phyloP scores from a whole-genome alignment of 495 filamentous ascomycete genomes.

The Extremus antarcticus region DNA sequence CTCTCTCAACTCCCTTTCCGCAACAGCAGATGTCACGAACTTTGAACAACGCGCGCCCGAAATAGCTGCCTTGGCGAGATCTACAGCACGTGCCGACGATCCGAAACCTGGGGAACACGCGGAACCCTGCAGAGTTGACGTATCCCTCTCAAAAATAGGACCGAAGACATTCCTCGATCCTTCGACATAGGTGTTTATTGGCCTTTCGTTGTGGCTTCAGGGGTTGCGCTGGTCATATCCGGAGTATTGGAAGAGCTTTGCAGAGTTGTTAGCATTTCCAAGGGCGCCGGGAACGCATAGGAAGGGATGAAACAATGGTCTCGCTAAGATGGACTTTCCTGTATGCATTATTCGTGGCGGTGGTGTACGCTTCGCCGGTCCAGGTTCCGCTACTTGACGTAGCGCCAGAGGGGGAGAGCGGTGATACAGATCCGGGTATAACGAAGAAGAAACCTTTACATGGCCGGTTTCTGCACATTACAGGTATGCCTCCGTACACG shows the following conservation, averaged over 20 bases:
- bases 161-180: no score
- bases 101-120: neutral
- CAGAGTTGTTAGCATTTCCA: no score
- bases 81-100: no score
- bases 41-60: neutral
- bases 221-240: no score
- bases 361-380: neutral
- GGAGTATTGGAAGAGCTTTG: no score
- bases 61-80: neutral
- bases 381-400: neutral
- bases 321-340: neutral
- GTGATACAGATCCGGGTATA: neutral
- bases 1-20: no score
- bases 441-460: constrained; percentile 39
- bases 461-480: constrained; percentile 89
- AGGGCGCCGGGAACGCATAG: no score
- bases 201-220: neutral
- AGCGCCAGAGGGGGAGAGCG: neutral
- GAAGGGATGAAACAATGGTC: no score
- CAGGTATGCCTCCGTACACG: constrained; percentile 46
- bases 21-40: no score
- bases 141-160: no score
- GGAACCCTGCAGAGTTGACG: no score
- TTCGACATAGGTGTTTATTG: neutral
- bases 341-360: neutral